A percentile compares a stretch with the other conserved stretches of the same genome.
Conservation (phyloP, 2,329 filamentous ascomycete species). For the Nemania diffusa region DNA sequence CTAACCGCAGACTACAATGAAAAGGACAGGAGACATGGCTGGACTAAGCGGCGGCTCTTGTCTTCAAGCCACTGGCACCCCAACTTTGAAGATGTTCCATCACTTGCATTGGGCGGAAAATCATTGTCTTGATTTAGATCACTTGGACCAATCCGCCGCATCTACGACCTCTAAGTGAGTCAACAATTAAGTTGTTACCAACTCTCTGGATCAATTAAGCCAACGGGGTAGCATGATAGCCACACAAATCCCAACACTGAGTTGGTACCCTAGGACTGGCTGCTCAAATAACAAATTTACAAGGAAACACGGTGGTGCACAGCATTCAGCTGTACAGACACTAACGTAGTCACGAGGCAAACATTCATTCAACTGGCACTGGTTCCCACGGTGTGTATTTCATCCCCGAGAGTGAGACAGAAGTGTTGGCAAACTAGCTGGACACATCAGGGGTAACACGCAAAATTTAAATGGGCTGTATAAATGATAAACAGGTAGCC, state of each 20-base stretch:
- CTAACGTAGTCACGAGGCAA: conserved; percentile 36
- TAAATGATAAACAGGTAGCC: conserved; percentile 39
- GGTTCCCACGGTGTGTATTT: conserved; percentile 34
- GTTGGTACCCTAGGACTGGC: conserved; percentile 25
- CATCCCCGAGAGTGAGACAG: conserved; percentile 39
- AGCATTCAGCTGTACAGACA: conserved; percentile 36
- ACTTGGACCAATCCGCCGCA: conserved; percentile 35
- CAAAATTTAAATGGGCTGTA: conserved; percentile 39
- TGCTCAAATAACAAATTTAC: conserved; percentile 41
- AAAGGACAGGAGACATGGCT: conserved; percentile 19
- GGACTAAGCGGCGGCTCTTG: conserved; percentile 32
- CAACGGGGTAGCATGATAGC: conserved; percentile 40
- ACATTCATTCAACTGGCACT: conserved; percentile 37
- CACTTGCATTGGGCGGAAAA: conserved; percentile 37
- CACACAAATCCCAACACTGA: conserved; percentile 4
- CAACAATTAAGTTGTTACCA: conserved; percentile 41
- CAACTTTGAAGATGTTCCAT: conserved; percentile 40
- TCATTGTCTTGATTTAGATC: conserved; percentile 35
- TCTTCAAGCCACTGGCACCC: conserved; percentile 45
- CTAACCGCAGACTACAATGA: conserved; percentile 7
- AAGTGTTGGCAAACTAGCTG: conserved; percentile 36
- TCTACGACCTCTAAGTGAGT: conserved; percentile 35
- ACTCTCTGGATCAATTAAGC: conserved; percentile 31
- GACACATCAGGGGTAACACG: conserved; percentile 32
- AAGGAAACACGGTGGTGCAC: conserved; percentile 38